Evolutionary conservation across 371 early-diverging fungal genomes (phyloP).

Genomic region (Phascolomyces articulosus): DNA sequence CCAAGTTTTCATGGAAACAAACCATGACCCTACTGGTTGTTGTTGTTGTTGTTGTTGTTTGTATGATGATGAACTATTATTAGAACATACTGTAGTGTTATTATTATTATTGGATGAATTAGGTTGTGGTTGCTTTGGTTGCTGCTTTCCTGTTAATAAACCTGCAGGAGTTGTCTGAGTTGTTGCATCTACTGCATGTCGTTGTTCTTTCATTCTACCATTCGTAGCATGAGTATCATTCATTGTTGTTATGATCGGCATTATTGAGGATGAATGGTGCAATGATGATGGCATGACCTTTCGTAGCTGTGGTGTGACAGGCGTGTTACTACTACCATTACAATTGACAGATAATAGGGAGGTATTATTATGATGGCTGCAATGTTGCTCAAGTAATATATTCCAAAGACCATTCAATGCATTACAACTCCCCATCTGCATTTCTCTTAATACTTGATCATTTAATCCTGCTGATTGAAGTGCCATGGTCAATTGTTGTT

Average conservation of each 20-base stretch:
- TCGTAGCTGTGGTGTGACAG: too few relatives aligned
- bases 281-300: too few relatives aligned
- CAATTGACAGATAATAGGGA: neutral
- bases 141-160: neutral
- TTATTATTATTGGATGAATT: neutral
- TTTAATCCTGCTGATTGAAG: conserved; percentile 70
- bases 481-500: conserved; percentile 51
- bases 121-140: neutral
- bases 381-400: conserved; percentile 51
- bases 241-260: neutral
- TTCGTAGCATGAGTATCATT: neutral
- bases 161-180: conserved; percentile 6
- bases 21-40: conserved; percentile 39
- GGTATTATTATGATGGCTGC: too few relatives aligned
- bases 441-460: conserved; percentile 57
- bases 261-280: neutral
- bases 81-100: neutral
- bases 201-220: too few relatives aligned
- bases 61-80: neutral
- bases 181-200: conserved; percentile 5
- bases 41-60: conserved; percentile 1
- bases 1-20: conserved; percentile 49
- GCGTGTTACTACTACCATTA: too few relatives aligned
- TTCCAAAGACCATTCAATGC: conserved; percentile 74
- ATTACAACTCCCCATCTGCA: conserved; percentile 68